Evolutionary conservation across 1,284 basidiomycete species (phyloP).

Genomic region (Rhodofomes roseus): DNA sequence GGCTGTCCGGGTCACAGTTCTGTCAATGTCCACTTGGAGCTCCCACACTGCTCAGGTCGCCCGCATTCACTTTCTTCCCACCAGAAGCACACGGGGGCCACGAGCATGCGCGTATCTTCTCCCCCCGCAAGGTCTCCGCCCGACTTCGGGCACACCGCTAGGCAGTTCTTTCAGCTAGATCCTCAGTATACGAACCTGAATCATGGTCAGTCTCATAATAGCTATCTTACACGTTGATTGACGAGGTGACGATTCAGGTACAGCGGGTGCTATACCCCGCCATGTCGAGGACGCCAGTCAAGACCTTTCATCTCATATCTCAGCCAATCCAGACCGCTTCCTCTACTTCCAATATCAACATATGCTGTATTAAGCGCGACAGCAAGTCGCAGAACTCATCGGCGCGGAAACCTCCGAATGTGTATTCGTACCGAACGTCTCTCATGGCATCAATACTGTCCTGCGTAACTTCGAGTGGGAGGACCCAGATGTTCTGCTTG

Average conservation of each 20-base stretch:
- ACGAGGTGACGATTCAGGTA: neutral
- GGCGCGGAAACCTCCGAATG: constrained; percentile 55
- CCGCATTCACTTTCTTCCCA: no score
- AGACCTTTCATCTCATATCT: neutral
- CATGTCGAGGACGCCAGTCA: neutral
- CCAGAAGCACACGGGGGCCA: no score
- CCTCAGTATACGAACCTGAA: neutral
- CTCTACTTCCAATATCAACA: neutral
- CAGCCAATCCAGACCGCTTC: neutral
- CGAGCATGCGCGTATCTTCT: neutral
- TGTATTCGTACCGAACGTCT: constrained; percentile 62
- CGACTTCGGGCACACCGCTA: neutral
- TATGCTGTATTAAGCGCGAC: neutral
- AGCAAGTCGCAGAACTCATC: constrained; percentile 51
- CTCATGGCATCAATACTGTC: constrained; percentile 63
- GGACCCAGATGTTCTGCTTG: constrained; percentile 42
- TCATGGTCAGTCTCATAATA: neutral
- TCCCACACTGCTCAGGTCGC: no score
- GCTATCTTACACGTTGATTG: neutral
- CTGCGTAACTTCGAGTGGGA: constrained; percentile 53
- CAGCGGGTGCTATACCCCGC: neutral
- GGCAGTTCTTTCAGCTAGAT: neutral
- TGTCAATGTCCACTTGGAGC: no score
- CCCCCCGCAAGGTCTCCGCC: no score
- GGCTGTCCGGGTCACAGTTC: no score